Evolutionary conservation across 2,329 filamentous ascomycete species (phyloP), one percentile per base, ranked within the genome.

Genomic region (Pseudogymnoascus sp.): DNA sequence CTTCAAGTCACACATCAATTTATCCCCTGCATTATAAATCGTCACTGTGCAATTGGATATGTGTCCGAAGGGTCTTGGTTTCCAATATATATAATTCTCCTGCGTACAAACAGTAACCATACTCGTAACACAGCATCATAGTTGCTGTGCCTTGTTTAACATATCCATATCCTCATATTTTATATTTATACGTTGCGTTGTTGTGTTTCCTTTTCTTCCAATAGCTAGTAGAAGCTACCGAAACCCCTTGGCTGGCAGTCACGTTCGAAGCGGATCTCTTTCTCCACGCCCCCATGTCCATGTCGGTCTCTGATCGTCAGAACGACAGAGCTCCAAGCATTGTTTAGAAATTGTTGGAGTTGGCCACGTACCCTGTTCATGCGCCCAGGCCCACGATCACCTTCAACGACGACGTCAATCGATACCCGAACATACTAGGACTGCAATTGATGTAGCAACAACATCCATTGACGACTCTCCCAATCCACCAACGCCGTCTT

Each of bases 291-390:
- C 49, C 49, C 49, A 55, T 33, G 49, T 33, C 49, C 28, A 33
- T 55, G 49, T 55, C 28, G 49, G 49, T 55, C 49, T 33, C 49
- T 55, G 49, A 55, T 55, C 49, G 49, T 55, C 49, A 33, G 49
- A 55, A 55, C 25, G 28, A 33, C 49, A 55, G 30, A 55, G 49
- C 49, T 55, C 49, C 49, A 55, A 55, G 49, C 19, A 55, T 33
- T 55, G 49, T 55, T 55, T 55, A 55, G 49, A 55, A 55, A 55
- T 55, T 19, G 28, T 55, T 55, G 49, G 28, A 55, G 49, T 55
- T 33, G 49, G 49, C 16, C 49, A 55, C 49, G 49, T 55, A 55
- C 49, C 49, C 45, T 52, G 45, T 25, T 52, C 45, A 52, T 52
- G n/a, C 16, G 49, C 49, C 49, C 49, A 55, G 16, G 23, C 49